Evolutionary conservation across 352 stramenopile species (phyloP).

Genomic region (Globisporangium canariense): DNA sequence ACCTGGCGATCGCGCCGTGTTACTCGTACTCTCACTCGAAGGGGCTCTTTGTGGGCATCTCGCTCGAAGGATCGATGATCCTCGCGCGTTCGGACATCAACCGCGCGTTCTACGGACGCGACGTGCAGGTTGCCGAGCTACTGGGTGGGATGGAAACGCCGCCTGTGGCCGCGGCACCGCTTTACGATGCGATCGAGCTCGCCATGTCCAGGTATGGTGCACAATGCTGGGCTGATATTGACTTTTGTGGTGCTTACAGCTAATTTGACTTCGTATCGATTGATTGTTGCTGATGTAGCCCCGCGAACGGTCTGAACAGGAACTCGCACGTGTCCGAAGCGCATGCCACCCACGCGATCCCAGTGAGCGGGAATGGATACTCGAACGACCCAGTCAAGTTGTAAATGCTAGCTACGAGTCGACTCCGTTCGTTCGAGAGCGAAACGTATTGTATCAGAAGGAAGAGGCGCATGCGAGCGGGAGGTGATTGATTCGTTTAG

Average conservation of each 20-base stretch:
- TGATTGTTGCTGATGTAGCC: constrained; percentile 25
- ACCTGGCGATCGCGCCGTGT: constrained; percentile 82
- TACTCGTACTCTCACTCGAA: constrained; percentile 92
- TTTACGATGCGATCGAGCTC: constrained; percentile 82
- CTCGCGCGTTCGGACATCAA: constrained; percentile 90
- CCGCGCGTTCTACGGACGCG: constrained; percentile 88
- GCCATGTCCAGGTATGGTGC: constrained; percentile 55
- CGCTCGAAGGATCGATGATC: constrained; percentile 88
- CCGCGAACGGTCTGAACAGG: constrained; percentile 62
- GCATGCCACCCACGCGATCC: constrained; percentile 7
- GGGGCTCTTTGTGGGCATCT: constrained; percentile 88
- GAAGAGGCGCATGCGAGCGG: too few relatives aligned
- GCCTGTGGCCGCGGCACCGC: constrained; percentile 72
- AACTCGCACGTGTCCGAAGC: constrained; percentile 14
- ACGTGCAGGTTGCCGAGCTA: constrained; percentile 63
- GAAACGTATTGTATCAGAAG: too few relatives aligned
- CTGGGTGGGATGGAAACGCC: constrained; percentile 71
- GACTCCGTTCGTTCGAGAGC: neutral
- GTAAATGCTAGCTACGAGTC: constrained; percentile 10
- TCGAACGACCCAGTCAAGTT: constrained; percentile 45
- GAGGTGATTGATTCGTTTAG: too few relatives aligned
- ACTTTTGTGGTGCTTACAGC: too few relatives aligned
- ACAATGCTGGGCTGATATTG: too few relatives aligned
- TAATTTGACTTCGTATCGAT: too few relatives aligned
- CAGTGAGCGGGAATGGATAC: constrained; percentile 23